These are phyloP conservation scores for Cladosporium cucumerinum DNA, from an alignment of 2,329 filamentous ascomycete species.

Conservation along the genomic window DNA sequence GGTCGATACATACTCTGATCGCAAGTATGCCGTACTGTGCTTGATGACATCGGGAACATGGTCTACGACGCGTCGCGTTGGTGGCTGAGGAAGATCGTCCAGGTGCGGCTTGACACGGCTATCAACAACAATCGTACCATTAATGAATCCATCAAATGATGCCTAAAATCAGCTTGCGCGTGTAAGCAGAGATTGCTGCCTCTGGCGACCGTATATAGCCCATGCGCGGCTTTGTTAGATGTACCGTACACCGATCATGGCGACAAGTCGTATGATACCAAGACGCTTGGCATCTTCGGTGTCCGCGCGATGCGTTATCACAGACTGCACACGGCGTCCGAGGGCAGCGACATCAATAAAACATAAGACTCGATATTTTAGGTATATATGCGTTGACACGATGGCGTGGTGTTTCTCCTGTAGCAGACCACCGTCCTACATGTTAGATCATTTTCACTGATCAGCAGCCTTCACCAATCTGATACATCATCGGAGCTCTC, in stretches of 20 bases:
- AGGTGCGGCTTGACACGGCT: neutral
- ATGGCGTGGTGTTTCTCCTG: neutral
- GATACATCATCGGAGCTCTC: neutral
- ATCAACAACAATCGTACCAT: neutral
- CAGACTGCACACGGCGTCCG: neutral
- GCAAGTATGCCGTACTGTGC: neutral
- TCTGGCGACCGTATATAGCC: neutral
- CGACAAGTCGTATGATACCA: neutral
- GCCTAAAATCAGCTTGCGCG: neutral
- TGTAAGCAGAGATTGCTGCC: neutral
- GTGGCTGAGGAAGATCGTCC: neutral
- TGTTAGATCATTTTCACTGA: neutral
- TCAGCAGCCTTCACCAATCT: neutral
- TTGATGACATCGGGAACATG: neutral
- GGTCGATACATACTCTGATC: neutral
- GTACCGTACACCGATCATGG: neutral
- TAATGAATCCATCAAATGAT: neutral
- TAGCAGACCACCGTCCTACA: neutral
- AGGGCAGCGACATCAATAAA: neutral
- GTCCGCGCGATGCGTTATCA: neutral
- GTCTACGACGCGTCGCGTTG: neutral
- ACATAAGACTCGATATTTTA: neutral
- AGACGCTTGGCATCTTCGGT: neutral
- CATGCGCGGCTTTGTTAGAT: neutral
- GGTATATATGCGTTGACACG: neutral